Base-by-base conservation (phyloP, 2,329 filamentous ascomycete species). In the Proliferodiscus dingleyae region DNA sequence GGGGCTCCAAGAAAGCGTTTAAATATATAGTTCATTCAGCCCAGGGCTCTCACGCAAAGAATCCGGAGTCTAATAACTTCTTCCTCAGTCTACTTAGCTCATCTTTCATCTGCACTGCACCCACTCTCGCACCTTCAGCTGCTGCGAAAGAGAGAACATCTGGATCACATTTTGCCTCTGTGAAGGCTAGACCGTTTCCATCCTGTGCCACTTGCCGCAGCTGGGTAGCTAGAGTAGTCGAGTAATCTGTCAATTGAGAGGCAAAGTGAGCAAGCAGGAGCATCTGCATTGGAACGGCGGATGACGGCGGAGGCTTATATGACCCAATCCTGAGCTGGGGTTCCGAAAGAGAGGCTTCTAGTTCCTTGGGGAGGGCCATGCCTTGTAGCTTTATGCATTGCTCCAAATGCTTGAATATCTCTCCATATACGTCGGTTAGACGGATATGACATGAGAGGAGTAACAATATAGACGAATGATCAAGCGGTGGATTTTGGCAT, bases 401-500 rank as follows among this genome's bases (percentile, higher is more conserved):
- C n/a, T 48, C 30, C 51, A 56, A 54, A 24, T 58, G 55, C 24
- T 50, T 30, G 40, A 58, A 52, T 2, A 61, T 16, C 10, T 46
- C 34, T 13, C 57, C 54, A 26, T 53, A 58, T 16, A 56, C 56
- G 19, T 41, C 37, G 26, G 57, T 54, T 8, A 56, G 46, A 8
- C 57, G 57, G 3, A 58, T 38, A 15, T 61, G 58, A 24, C 57
- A 59, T 10, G 58, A 59, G 5, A 58, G 37, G 4, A 57, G 41
- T 5, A 59, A 47, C 11, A 57, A 40, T 21, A 56, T 51, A 4
- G 54, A 50, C 9, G 50, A 41, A 26, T 55, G 48, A 38, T 61
- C 55, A 1, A 54, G 37, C 4, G 41, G 37, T 2, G 37, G 29
- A 41, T 42, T 50, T 7, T 37, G 21, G 5, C 33, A 11, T 11